Conservation (phyloP, 108 stramenopile species). For the Nitzschia sp. region DNA sequence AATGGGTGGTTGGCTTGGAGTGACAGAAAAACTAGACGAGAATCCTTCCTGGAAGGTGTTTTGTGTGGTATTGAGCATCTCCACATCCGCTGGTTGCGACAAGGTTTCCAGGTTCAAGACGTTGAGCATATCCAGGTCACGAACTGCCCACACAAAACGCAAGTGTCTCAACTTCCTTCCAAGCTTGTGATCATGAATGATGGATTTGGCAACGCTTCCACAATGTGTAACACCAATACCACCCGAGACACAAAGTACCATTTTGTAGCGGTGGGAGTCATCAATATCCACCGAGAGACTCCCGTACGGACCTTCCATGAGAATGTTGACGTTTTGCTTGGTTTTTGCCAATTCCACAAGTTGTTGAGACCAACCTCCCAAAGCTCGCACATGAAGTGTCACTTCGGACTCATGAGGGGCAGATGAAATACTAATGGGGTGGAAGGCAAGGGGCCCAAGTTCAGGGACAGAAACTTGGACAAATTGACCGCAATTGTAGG, state of each 20-base stretch:
- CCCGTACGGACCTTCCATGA: slow-evolving; percentile 57
- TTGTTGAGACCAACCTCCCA: slow-evolving; percentile 43
- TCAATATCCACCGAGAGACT: slow-evolving; percentile 36
- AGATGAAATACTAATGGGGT: slow-evolving; percentile 40
- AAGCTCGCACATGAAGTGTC: slow-evolving; percentile 41
- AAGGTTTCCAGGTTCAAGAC: neutral
- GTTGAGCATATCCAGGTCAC: slow-evolving; percentile 15
- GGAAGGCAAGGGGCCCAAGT: slow-evolving; percentile 32
- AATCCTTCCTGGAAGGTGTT: neutral
- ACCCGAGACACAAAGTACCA: slow-evolving; percentile 45
- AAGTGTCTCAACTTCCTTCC: slow-evolving; percentile 38
- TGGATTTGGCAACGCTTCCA: slow-evolving; percentile 11
- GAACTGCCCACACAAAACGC: slow-evolving; percentile 41
- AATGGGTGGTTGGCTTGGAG: neutral
- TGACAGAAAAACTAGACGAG: neutral
- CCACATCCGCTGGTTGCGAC: neutral
- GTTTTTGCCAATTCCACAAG: slow-evolving; percentile 35
- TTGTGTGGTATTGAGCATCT: neutral
- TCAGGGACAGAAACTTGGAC: slow-evolving; percentile 34
- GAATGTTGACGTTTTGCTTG: slow-evolving; percentile 17
- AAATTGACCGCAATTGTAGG: slow-evolving; percentile 57
- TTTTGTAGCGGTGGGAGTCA: slow-evolving; percentile 33
- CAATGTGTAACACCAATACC: slow-evolving; percentile 52
- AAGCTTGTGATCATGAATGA: slow-evolving; percentile 28
- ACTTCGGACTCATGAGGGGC: slow-evolving; percentile 35